Evolutionary conservation across 148 eudicot species (phyloP).

Genomic region (Pouteria glomerata): DNA sequence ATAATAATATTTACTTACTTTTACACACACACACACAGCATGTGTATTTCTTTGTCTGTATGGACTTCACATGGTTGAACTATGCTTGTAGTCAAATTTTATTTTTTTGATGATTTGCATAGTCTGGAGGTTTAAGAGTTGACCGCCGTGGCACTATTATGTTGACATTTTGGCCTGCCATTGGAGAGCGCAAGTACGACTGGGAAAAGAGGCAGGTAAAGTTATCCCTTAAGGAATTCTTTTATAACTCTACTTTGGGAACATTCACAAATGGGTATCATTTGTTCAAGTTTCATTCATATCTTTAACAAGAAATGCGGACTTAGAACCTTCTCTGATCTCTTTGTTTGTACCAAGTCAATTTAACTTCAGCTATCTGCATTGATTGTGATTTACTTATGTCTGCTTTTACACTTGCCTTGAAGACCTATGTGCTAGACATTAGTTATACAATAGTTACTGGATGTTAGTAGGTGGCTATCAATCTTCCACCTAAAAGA

Average conservation of each 20-base stretch:
- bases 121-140: conserved; percentile 67
- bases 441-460: background rate
- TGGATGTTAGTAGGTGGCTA: background rate
- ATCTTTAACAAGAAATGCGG: background rate
- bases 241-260: background rate
- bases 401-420: background rate
- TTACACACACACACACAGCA: too few relatives aligned
- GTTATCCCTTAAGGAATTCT: background rate
- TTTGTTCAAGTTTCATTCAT: background rate
- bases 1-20: background rate
- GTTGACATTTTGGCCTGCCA: conserved; percentile 67
- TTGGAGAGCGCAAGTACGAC: conserved; percentile 93
- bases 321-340: background rate
- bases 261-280: background rate
- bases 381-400: too few relatives aligned
- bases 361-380: background rate
- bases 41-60: too few relatives aligned
- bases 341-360: background rate
- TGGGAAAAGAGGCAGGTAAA: conserved; percentile 91
- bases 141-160: conserved; percentile 69
- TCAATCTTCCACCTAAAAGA: background rate
- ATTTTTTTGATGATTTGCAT: too few relatives aligned
- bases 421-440: background rate
- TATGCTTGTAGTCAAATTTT: background rate
- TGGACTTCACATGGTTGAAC: too few relatives aligned